A percentile compares a stretch with the other conserved stretches of the same genome.
These are phyloP conservation scores for Curvularia sp. DNA, from an alignment of 2,329 filamentous ascomycete genomes.

Conservation along the genomic window DNA sequence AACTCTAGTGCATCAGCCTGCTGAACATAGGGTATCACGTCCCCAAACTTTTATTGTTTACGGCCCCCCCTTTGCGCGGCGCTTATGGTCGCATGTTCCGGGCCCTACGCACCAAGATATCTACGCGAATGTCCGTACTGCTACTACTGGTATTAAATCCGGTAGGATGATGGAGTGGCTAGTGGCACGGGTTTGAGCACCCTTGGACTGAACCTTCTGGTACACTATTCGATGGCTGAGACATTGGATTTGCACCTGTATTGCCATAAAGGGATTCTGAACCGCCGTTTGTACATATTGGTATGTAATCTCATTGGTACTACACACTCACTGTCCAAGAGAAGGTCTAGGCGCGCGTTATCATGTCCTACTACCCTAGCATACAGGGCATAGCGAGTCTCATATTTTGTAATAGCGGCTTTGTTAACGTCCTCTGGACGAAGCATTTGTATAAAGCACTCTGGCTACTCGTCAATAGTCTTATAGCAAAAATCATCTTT, in stretches of 20 bases:
- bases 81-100: slow-evolving; percentile 7
- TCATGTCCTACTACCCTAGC: neutral
- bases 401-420: neutral
- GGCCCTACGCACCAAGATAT: neutral
- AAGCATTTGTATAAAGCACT: neutral
- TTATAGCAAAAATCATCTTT: neutral
- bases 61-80: neutral
- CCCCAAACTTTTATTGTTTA: neutral
- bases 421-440: neutral
- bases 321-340: neutral
- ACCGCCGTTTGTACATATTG: neutral
- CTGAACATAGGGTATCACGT: neutral
- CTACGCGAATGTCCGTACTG: neutral
- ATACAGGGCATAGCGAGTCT: neutral
- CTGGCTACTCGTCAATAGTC: neutral
- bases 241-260: neutral
- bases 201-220: too few relatives aligned
- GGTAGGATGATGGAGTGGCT: too few relatives aligned
- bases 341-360: neutral
- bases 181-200: too few relatives aligned
- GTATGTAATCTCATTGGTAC: neutral
- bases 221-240: neutral
- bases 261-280: neutral
- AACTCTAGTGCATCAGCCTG: neutral
- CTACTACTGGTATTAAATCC: too few relatives aligned